These are phyloP conservation scores for Saccharomyces pastorianus DNA, from an alignment of 1,139 yeast genomes.

Conservation along the genomic window DNA sequence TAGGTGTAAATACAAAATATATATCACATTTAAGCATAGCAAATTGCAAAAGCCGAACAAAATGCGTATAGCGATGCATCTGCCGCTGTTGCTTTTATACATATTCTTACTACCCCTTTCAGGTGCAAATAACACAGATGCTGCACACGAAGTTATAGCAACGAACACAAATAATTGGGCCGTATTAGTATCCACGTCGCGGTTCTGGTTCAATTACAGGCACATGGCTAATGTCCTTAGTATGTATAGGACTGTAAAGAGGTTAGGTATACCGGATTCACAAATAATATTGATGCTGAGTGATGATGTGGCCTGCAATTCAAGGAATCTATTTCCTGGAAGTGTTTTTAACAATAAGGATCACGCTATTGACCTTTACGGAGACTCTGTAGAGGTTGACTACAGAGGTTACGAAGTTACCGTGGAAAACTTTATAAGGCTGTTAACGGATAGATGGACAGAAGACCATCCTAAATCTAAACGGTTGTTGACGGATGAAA, in stretches of 20 bases:
- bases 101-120: background rate
- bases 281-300: constrained; percentile 93
- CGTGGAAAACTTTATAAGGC: constrained; percentile 85
- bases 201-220: constrained; percentile 96
- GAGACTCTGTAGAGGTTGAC: constrained; percentile 92
- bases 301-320: constrained; percentile 95
- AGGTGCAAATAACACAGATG: background rate
- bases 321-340: constrained; percentile 93
- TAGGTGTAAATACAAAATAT: background rate
- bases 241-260: constrained; percentile 88
- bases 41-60: background rate
- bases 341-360: constrained; percentile 92
- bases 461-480: constrained; percentile 88
- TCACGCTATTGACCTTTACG: constrained; percentile 88
- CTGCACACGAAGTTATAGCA: background rate
- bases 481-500: constrained; percentile 82
- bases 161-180: constrained; percentile 80
- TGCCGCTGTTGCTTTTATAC: background rate
- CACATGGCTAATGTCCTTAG: constrained; percentile 96
- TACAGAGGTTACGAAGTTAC: constrained; percentile 97
- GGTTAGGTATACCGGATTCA: constrained; percentile 95
- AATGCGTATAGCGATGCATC: background rate
- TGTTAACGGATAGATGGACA: constrained; percentile 92
- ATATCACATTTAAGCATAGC: background rate
- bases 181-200: constrained; percentile 85